These are phyloP conservation scores for Hymenoscyphus infarciens DNA, from an alignment of 2,329 filamentous ascomycete species.

Conservation along the genomic window DNA sequence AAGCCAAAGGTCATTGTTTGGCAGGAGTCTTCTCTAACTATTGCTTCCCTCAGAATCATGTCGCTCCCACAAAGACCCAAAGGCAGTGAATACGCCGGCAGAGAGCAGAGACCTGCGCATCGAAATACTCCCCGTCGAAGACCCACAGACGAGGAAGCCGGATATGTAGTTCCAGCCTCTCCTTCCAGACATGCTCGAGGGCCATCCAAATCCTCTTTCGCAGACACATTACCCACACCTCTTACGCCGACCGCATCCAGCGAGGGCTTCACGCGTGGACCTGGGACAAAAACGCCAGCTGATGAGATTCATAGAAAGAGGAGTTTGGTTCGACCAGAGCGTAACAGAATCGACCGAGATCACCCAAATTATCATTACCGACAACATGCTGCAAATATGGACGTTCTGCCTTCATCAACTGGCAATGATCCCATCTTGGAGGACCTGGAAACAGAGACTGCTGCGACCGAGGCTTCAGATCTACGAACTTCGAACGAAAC, in stretches of 20 bases:
- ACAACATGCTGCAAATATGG: slow-evolving; percentile 91
- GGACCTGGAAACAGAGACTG: slow-evolving; percentile 57
- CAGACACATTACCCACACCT: slow-evolving; percentile 54
- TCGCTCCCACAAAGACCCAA: slow-evolving; percentile 49
- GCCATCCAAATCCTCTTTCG: slow-evolving; percentile 55
- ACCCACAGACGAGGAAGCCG: slow-evolving; percentile 68
- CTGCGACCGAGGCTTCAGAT: slow-evolving; percentile 32
- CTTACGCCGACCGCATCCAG: slow-evolving; percentile 44
- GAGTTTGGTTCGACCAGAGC: slow-evolving; percentile 85
- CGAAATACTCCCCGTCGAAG: slow-evolving; percentile 66
- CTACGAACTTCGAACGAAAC: slow-evolving; percentile 33
- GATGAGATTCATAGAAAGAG: slow-evolving; percentile 64
- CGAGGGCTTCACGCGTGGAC: slow-evolving; percentile 40
- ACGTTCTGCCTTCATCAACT: slow-evolving; percentile 82
- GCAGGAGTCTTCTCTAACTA: slow-evolving; percentile 18
- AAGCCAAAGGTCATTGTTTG: slow-evolving; percentile 7
- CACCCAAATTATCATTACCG: slow-evolving; percentile 96
- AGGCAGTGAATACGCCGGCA: slow-evolving; percentile 52
- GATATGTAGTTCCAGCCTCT: slow-evolving; percentile 33
- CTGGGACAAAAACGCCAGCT: slow-evolving; percentile 28
- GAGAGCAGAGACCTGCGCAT: slow-evolving; percentile 61
- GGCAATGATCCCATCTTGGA: slow-evolving; percentile 87
- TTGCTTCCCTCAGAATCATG: slow-evolving; percentile 41
- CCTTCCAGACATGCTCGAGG: slow-evolving; percentile 46
- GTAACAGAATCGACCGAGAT: slow-evolving; percentile 76